Conservation (phyloP, 106 monocot species). For the Dendrobium officinale region DNA sequence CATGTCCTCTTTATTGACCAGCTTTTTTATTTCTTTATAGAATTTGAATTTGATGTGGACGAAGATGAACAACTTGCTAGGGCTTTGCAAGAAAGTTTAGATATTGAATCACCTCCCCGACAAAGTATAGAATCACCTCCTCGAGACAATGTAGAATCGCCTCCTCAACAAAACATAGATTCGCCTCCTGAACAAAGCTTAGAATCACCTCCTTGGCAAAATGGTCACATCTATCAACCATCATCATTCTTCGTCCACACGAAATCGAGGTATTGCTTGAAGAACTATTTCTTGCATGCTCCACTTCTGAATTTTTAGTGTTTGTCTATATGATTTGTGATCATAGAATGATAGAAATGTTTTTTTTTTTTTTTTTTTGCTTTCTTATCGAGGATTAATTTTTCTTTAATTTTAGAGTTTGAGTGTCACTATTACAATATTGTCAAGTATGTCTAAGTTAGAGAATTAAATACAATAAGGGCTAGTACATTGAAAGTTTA, state of each 20-base stretch:
- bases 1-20: background rate
- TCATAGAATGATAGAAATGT: background rate
- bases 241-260: constrained; percentile 34
- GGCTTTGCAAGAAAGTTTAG: constrained; percentile 85
- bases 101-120: constrained; percentile 48
- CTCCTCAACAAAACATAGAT: constrained; percentile 36
- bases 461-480: background rate
- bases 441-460: background rate
- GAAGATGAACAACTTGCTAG: constrained; percentile 90
- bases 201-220: constrained; percentile 51
- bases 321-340: background rate
- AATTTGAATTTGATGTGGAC: constrained; percentile 38
- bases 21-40: constrained; percentile 14
- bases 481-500: background rate
- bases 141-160: constrained; percentile 39
- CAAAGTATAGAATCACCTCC: constrained; percentile 46
- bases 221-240: constrained; percentile 41
- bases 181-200: constrained; percentile 46
- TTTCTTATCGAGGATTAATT: background rate
- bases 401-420: background rate
- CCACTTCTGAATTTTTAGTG: background rate
- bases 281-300: background rate
- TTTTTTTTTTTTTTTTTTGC: background rate
- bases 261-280: constrained; percentile 42
- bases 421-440: background rate